These are phyloP conservation scores for Mycogone perniciosa DNA, from an alignment of 2,329 filamentous ascomycete species.

Conservation along the genomic window DNA sequence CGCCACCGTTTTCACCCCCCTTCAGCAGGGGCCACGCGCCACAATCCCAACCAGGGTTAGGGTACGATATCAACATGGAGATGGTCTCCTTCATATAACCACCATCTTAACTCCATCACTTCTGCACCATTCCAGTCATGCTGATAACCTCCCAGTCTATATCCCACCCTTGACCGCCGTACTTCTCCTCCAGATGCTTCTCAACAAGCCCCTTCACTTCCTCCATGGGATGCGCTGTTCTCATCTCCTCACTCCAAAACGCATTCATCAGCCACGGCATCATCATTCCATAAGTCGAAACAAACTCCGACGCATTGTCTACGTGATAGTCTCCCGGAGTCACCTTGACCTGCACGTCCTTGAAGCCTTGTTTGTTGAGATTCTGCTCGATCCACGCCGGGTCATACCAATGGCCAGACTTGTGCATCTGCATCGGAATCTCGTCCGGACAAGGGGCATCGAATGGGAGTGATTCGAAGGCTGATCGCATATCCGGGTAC, in stretches of 20 bases:
- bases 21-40: too few relatives aligned
- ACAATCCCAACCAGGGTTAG: too few relatives aligned
- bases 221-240: slow-evolving; percentile 27
- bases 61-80: too few relatives aligned
- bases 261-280: slow-evolving; percentile 30
- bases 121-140: slow-evolving; percentile 20
- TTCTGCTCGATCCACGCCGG: slow-evolving; percentile 32
- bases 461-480: slow-evolving; percentile 36
- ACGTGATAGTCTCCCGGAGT: slow-evolving; percentile 24
- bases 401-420: slow-evolving; percentile 34
- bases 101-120: neutral
- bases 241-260: slow-evolving; percentile 35
- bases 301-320: slow-evolving; percentile 29
- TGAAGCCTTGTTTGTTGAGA: slow-evolving; percentile 30
- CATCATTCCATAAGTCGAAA: slow-evolving; percentile 33
- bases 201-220: slow-evolving; percentile 32
- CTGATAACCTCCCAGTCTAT: slow-evolving; percentile 21
- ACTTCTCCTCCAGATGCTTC: slow-evolving; percentile 34
- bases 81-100: neutral
- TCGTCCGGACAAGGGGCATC: slow-evolving; percentile 29
- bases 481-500: slow-evolving; percentile 31
- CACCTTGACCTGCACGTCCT: slow-evolving; percentile 31
- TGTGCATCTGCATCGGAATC: slow-evolving; percentile 34
- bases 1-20: too few relatives aligned
- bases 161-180: slow-evolving; percentile 24